A percentile compares a stretch with the other conserved stretches of the same genome.
Evolutionary conservation across 371 early-diverging fungal species (phyloP).

Genomic region (Fennellomyces sp.): DNA sequence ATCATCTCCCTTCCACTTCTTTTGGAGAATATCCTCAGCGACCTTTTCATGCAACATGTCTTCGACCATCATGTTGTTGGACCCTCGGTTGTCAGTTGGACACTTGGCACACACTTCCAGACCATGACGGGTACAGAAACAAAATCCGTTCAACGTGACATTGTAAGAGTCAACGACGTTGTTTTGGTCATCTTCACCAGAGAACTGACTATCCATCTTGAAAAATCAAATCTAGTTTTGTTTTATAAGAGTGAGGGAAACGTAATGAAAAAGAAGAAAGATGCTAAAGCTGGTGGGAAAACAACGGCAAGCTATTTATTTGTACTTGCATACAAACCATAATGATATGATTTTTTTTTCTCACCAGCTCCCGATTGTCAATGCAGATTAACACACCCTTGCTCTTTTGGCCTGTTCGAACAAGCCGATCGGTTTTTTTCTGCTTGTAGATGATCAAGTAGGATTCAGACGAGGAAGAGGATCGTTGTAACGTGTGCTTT

Average conservation of each 20-base stretch:
- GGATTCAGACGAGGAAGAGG: too few relatives aligned
- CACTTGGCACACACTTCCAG: conserved; percentile 48
- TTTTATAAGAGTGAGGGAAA: neutral
- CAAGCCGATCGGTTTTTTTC: too few relatives aligned
- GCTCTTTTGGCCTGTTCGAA: too few relatives aligned
- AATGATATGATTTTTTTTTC: too few relatives aligned
- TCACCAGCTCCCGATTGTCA: too few relatives aligned
- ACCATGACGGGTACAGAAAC: conserved; percentile 43
- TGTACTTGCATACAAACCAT: too few relatives aligned
- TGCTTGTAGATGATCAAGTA: too few relatives aligned
- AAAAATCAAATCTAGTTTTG: too few relatives aligned
- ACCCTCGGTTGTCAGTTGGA: conserved; percentile 46
- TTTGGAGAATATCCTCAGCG: conserved; percentile 32
- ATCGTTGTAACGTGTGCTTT: too few relatives aligned
- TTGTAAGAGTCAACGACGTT: conserved; percentile 42
- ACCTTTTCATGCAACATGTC: conserved; percentile 42
- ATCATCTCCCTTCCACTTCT: conserved; percentile 55
- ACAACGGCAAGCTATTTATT: too few relatives aligned
- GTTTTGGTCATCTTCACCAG: conserved; percentile 25
- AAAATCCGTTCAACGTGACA: conserved; percentile 40
- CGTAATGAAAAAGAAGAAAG: neutral
- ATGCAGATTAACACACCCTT: too few relatives aligned
- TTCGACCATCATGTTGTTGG: conserved; percentile 45
- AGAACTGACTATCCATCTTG: conserved; percentile 45
- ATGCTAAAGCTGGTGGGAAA: neutral